Evolutionary conservation across 2,329 filamentous ascomycete genomes (phyloP), one percentile per base, ranked within the genome.

Genomic region (Microcera coccophila): DNA sequence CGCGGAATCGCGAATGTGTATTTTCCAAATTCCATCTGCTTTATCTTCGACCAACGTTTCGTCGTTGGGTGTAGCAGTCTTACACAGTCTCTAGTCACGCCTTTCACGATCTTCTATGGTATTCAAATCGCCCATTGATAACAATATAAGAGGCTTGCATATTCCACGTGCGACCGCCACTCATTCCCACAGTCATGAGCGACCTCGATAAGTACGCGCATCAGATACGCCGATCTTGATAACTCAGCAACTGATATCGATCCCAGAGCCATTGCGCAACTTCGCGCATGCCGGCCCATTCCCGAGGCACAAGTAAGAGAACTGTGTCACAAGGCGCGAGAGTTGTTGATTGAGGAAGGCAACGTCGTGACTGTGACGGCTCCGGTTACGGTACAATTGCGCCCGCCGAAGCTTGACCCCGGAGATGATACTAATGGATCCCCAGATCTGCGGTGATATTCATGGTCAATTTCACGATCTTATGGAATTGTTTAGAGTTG

Each of bases 311-410:
- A 97, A 71, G 94, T 98, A 48, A 86, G 91, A 63, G 91, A 98
- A 70, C 78, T 98, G 57, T 97, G 93, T 71, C 91, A 96, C 75
- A 96, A 96, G 65, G 93, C 93, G 39, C 82, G 93, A 52, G 93
- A 98, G 72, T 79, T 98, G 41, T 73, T 98, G 53, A 95, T 98
- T 49, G 93, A 97, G 68, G 93, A 98, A 71, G 91, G 89, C 53
- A 97, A 98, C 64, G 91, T 97, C 38, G 91, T 97, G 52, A 90
- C 87, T 15, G 91, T 98, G 49, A 86, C 91, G 63, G 91, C 91
- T 48, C 91, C 91, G 17, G 91, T 97, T 47, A 97, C 91, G 65
- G 85, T 90, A 80, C 42, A 76, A 44, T 5, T 36, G 20, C 15
- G 35, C 26, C 16, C n/a, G 3, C 5, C 28, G n/a, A 18, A 21